These are phyloP conservation scores for Kwoniella mangroviensis DNA, from an alignment of 768 basidiomycete genomes.

Conservation along the genomic window DNA sequence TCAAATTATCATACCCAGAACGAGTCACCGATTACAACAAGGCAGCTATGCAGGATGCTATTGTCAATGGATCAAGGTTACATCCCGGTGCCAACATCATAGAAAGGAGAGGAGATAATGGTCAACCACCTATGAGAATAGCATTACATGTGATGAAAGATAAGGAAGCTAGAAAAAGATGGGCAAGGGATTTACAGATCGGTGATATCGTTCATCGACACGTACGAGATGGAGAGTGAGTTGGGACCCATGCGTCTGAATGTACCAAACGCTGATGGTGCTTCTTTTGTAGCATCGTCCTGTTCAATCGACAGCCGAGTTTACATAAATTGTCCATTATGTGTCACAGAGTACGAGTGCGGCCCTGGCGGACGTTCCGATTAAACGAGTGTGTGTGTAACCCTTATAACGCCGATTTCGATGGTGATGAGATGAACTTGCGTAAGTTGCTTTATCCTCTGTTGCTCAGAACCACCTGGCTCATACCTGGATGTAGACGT, in stretches of 20 bases:
- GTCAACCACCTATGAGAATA: constrained; percentile 33
- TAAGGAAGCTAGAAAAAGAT: constrained; percentile 47
- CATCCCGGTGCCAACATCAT: constrained; percentile 86
- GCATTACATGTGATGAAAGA: constrained; percentile 49
- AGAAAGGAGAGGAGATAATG: constrained; percentile 35
- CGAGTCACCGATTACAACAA: constrained; percentile 92
- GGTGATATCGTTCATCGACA: constrained; percentile 96
- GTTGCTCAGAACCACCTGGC: background rate
- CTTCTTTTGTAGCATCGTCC: constrained; percentile 66
- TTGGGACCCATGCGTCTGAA: background rate
- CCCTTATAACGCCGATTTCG: constrained; percentile 98
- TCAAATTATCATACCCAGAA: constrained; percentile 94
- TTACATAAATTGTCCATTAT: constrained; percentile 99
- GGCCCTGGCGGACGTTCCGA: constrained; percentile 96
- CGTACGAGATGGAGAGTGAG: constrained; percentile 84
- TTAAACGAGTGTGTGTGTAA: constrained; percentile 99
- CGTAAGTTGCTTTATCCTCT: constrained; percentile 64
- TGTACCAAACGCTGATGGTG: constrained; percentile 12
- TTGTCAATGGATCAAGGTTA: constrained; percentile 83
- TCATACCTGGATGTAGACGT: constrained; percentile 67
- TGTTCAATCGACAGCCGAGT: constrained; percentile 99
- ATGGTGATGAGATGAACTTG: constrained; percentile 99
- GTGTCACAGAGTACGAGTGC: constrained; percentile 89
- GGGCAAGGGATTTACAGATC: constrained; percentile 79
- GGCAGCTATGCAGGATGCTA: constrained; percentile 70